Evolutionary conservation across 139 green algal genomes (phyloP), one percentile per base, ranked within the genome.

Genomic region (Coelastrella sp.): DNA sequence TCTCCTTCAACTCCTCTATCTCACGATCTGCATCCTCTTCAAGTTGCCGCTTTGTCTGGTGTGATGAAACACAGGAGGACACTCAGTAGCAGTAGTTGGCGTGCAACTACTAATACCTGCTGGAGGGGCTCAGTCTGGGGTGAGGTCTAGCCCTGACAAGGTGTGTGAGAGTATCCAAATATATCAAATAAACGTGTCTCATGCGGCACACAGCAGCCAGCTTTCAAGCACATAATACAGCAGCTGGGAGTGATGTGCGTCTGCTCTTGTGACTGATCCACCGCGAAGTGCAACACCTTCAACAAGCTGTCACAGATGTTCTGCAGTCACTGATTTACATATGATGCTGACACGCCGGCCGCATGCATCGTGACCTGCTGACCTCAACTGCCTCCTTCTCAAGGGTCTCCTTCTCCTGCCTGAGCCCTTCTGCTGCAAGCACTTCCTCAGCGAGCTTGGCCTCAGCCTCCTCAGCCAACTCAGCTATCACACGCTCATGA

Each of bases 1-100:
- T 95, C 74, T 97, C 96, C 91, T 98, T 98, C 11, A 97, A 89
- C 86, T 98, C 96, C 94, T 99, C 96, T 87, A 99, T 98, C 93
- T 99, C 96, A 6, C 93, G 72, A 92, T 99, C 97, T 24, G 96
- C 95, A 84, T 98, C 97, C 88, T 99, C 96, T 91, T 99, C 96
- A 89, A 98, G 93, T 94, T 98, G 97, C 19, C 93, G 93, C 93
- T 96, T 96, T 85, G 97, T 95, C 93, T 99, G 66, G 49, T 63
- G 73, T 94, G 88, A 59, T 11, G 7, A 82, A 68, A 49, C 15
- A 19, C 17, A n/a, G 27, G 60, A 49, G 63, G 17, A 65, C 8
- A 56, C 9, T 5, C 82, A 58, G 22, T 49, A 84, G 17, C 78
- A 84, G n/a, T 83, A 0, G 25, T 70, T 17, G 63, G 63, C 15